Evolutionary conservation across 352 stramenopile genomes (phyloP).

Genomic region (Labyrinthula sp.): DNA sequence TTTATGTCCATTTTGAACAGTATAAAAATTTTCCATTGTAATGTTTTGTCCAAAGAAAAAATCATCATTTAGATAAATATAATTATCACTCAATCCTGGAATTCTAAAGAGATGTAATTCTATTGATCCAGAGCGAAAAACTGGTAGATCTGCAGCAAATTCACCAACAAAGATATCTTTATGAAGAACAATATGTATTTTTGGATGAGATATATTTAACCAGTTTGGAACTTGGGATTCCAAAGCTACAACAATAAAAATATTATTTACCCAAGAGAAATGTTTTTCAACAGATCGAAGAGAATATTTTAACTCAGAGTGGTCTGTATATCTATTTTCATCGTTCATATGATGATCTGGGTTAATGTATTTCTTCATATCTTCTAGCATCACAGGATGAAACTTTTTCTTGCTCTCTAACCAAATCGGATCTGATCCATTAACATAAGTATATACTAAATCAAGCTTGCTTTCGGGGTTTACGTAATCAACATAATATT

Average conservation of each 20-base stretch:
- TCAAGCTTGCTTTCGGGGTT: too few relatives aligned
- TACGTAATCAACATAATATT: too few relatives aligned
- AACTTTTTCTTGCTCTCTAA: too few relatives aligned
- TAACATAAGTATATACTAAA: conserved; percentile 87
- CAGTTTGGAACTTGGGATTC: conserved; percentile 74
- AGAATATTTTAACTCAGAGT: conserved; percentile 65
- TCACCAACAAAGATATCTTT: conserved; percentile 61
- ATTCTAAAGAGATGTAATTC: conserved; percentile 76
- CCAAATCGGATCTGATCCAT: conserved; percentile 72
- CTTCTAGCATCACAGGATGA: too few relatives aligned
- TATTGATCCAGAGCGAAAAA: conserved; percentile 76
- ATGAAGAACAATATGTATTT: conserved; percentile 63
- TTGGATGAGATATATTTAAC: conserved; percentile 56
- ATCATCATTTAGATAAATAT: conserved; percentile 89
- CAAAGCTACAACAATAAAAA: conserved; percentile 80
- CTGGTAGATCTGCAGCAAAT: conserved; percentile 60
- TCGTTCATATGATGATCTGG: too few relatives aligned
- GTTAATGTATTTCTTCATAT: too few relatives aligned
- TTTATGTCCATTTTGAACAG: too few relatives aligned
- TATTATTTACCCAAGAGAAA: conserved; percentile 71
- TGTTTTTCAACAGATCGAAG: conserved; percentile 72
- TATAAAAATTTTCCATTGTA: conserved; percentile 69
- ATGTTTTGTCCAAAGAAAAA: conserved; percentile 66
- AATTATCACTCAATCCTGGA: conserved; percentile 60
- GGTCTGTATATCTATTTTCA: conserved; percentile 74